Percentiles rank a stretch among this genome's conserved stretches.
Conservation (phyloP, 2,329 filamentous ascomycete genomes). For the Arthrobotrys conoides region DNA sequence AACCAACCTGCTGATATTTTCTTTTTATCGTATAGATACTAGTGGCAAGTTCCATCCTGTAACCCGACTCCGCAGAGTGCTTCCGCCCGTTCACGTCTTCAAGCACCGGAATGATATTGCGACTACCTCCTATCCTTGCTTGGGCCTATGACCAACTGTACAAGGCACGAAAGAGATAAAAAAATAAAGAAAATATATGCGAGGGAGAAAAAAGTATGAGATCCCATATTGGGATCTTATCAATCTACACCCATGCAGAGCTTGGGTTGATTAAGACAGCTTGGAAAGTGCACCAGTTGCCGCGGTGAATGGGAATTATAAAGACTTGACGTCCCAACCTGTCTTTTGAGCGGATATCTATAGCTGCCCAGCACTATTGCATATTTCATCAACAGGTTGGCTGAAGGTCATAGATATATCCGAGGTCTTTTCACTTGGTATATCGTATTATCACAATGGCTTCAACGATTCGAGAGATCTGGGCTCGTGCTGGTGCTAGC, state of each 20-base stretch:
- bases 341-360: conserved; percentile 5
- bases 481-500: conserved; percentile 45
- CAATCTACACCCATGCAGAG: conserved; percentile 41
- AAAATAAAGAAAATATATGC: background rate
- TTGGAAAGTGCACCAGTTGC: conserved; percentile 11
- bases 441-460: conserved; percentile 31
- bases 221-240: conserved; percentile 54
- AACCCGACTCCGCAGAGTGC: conserved; percentile 33
- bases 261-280: conserved; percentile 24
- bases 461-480: conserved; percentile 37
- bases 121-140: conserved; percentile 31
- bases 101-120: conserved; percentile 40
- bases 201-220: conserved; percentile 9
- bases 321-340: conserved; percentile 26
- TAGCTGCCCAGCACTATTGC: conserved; percentile 17
- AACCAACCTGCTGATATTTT: conserved; percentile 19
- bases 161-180: conserved; percentile 16
- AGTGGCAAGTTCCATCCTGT: conserved; percentile 25
- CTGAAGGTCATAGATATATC: conserved; percentile 17
- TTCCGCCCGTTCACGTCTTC: conserved; percentile 39
- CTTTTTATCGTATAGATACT: conserved; percentile 33
- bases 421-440: conserved; percentile 26
- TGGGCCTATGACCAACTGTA: conserved; percentile 17
- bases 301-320: conserved; percentile 19
- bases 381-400: conserved; percentile 12